Base-by-base conservation (phyloP, 768 basidiomycete genomes). In the Boletales sp. region DNA sequence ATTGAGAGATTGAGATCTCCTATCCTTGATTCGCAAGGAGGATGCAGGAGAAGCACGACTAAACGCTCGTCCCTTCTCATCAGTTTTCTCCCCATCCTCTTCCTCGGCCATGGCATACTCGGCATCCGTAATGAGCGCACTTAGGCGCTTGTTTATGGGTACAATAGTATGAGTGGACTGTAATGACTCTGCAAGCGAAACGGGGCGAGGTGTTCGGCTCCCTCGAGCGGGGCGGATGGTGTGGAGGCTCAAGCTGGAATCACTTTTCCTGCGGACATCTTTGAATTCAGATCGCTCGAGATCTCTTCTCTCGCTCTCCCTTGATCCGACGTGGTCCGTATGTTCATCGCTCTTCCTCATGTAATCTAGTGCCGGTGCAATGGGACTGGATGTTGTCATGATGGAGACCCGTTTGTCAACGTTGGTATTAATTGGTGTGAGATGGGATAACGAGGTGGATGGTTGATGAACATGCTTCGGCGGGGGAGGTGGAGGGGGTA, bases 261-360 rank as follows among this genome's bases (percentile, higher is more conserved):
- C 88, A 57, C 87, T 89, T 70, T 86, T 87, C 60, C 88, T 72
- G 84, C 87, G 86, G 31, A 75, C 74, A 55, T 90, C 88, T 71
- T 85, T 90, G 60, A 64, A 64, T 41, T 79, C 76, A 38, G 52
- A 59, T 62, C 70, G 57, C 40, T 68, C 70, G 25, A 56, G 49
- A 28, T 70, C 69, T 43, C 59, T 72, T 57, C 53, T 56, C 40
- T 59, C 61, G 32, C 52, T 63, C 55, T 61, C 64, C 52, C 60
- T 63, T 31, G 46, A 50, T 46, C 48, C 44, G 3, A 50, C 12
- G 30, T 53, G 57, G 15, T 63, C 66, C 49, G 39, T 56, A 54
- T 56, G 56, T 51, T 73, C 72, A 53, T 72, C 74, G 19, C 63
- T 68, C 55, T 60, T 72, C 39, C 70, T 66, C 56, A 84, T 78